Base-by-base conservation (phyloP, 164 flowering plant genomes). In the Aristolochia fimbriata region DNA sequence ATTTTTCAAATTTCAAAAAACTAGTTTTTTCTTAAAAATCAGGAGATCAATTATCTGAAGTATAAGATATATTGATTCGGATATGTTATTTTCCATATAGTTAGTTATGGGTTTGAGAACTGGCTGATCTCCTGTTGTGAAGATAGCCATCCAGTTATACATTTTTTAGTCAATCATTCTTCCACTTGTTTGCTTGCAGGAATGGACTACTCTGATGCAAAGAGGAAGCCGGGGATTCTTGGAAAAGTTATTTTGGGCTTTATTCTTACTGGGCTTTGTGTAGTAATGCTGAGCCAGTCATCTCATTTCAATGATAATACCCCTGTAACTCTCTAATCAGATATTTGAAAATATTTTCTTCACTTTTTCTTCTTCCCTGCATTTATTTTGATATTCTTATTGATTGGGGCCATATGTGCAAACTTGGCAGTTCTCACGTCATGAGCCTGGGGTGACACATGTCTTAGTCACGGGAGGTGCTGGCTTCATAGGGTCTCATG, bases 401-500 rank as follows among this genome's bases (percentile, higher is more conserved):
- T 49, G 52, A 17, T 17, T 20, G 6, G 22, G 6, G 52, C 0
- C 16, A 27, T 17, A 10, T 17, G 53, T 62, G 61, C 15, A 27
- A 24, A 15, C 46, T 55, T 54, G 33, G 41, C 76, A 93, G 99
- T 93, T 93, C 69, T 81, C 93, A 24, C 66, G 41, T 47, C 88
- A 58, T 64, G 95, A 93, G 72, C 66, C 58, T 57, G 99, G 96
- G 45, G 87, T 93, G 6, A 78, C 78, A 10, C 99, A 93, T 76
- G 96, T 90, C 61, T 69, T 93, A 71, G 99, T 93, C 45, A 88
- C 99, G 1, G 99, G 99, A 59, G 97, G 97, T 63, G 99, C 97
- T 68, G 99, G 99, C 33, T 93, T 77, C 67, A 90, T 93, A 67
- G 99, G 99, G 61, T 93, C 97, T 49, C 99, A 93, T 81, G 97